Conservation (phyloP, 495 filamentous ascomycete genomes). For the Xylaria venustula region DNA sequence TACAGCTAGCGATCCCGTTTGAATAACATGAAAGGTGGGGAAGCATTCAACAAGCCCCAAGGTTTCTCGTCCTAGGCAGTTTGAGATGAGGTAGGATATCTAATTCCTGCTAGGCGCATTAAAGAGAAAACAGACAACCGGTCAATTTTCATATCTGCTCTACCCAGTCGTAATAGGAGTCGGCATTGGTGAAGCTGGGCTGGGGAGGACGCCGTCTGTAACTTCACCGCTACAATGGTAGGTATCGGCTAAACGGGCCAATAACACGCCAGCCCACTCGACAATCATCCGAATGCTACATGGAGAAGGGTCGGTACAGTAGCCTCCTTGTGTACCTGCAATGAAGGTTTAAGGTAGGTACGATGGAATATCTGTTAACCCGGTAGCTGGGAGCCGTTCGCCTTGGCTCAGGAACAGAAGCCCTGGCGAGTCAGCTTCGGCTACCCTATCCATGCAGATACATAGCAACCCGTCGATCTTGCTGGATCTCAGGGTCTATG, state of each 20-base stretch:
- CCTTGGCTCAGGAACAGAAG: neutral
- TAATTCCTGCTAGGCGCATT: neutral
- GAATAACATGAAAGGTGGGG: neutral
- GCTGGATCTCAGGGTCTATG: no score
- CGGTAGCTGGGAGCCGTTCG: neutral
- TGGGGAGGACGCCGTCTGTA: neutral
- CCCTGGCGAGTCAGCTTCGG: neutral
- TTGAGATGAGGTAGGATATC: no score
- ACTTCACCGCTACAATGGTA: neutral
- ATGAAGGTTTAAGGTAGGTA: no score
- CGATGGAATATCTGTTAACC: slow-evolving; percentile 1
- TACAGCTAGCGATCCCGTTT: neutral
- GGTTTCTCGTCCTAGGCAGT: no score
- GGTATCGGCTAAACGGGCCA: slow-evolving; percentile 1
- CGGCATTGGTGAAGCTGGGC: neutral
- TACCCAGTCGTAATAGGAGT: neutral
- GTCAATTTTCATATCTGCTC: neutral
- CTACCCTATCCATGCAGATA: neutral
- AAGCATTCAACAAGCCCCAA: neutral
- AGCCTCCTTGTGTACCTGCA: neutral
- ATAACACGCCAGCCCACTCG: neutral
- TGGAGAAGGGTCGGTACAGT: neutral
- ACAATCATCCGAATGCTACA: slow-evolving; percentile 1
- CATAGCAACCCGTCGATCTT: no score
- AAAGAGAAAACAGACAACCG: neutral